Evolutionary conservation across 2,329 filamentous ascomycete genomes (phyloP).

Genomic region (Harringtonia lauricola): DNA sequence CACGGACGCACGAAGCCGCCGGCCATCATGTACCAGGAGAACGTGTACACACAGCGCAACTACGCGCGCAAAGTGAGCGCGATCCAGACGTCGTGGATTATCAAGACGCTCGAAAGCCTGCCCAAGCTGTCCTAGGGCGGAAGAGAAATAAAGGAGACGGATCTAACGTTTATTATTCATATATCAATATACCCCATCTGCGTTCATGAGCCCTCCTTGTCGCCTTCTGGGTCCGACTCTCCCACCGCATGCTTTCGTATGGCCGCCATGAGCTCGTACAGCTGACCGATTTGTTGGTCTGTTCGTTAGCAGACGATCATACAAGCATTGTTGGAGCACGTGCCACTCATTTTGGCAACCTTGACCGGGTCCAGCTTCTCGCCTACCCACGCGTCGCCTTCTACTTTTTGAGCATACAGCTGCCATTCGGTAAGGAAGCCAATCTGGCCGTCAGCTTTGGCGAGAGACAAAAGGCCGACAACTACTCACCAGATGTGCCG

Average conservation of each 20-base stretch:
- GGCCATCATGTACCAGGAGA: conserved; percentile 58
- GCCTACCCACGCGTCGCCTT: conserved; percentile 76
- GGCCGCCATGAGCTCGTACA: conserved; percentile 88
- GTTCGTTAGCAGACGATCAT: conserved; percentile 6
- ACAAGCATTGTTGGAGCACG: no score
- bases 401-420: conserved; percentile 81
- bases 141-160: no score
- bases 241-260: conserved; percentile 39
- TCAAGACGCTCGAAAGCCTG: conserved; percentile 24
- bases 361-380: conserved; percentile 76
- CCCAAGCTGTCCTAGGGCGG: no score
- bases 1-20: conserved; percentile 49
- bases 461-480: no score
- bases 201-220: background rate
- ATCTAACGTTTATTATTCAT: no score
- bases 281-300: conserved; percentile 89
- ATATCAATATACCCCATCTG: background rate
- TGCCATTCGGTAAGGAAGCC: conserved; percentile 97
- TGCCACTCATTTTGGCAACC: conserved; percentile 89
- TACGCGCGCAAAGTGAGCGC: conserved; percentile 57
- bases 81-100: conserved; percentile 49
- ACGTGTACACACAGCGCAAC: conserved; percentile 55
- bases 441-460: conserved; percentile 43
- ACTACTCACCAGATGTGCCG: conserved; percentile 70
- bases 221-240: background rate